phyloP scores from a whole-genome alignment of 1,284 basidiomycete species.

The Athelia psychrophila region DNA sequence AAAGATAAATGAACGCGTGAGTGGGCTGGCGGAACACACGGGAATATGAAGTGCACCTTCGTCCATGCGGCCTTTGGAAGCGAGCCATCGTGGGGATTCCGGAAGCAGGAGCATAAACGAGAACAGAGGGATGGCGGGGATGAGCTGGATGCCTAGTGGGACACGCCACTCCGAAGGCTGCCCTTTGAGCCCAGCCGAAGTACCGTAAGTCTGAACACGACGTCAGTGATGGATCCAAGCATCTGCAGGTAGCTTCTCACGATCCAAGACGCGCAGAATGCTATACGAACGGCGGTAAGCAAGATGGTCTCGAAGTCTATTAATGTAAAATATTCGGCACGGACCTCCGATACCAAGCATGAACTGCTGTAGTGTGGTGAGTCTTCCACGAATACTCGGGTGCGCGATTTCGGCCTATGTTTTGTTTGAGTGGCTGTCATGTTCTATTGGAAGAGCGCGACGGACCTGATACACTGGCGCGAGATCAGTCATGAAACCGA shows the following conservation, averaged over 20 bases:
- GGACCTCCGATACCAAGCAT: conserved; percentile 41
- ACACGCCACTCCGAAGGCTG: conserved; percentile 49
- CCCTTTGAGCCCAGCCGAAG: conserved; percentile 31
- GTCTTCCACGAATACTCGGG: conserved; percentile 57
- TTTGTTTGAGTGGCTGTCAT: not conserved
- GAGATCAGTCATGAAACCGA: conserved; percentile 48
- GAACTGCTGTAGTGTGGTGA: conserved; percentile 61
- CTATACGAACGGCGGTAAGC: conserved; percentile 11
- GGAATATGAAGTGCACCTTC: conserved; percentile 31
- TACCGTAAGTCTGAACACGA: conserved; percentile 33
- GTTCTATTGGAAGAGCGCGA: not conserved
- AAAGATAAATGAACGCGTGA: no score
- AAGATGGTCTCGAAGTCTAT: no score
- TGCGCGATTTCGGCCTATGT: conserved; percentile 55
- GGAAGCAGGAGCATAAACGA: conserved; percentile 48
- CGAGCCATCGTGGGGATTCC: conserved; percentile 57
- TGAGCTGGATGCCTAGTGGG: conserved; percentile 44
- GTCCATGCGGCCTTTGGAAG: conserved; percentile 49
- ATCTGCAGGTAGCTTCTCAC: conserved; percentile 18
- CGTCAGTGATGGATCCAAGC: not conserved
- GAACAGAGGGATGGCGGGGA: conserved; percentile 51
- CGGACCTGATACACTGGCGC: conserved; percentile 52
- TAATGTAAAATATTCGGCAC: not conserved
- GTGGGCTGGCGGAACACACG: no score
- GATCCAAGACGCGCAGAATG: conserved; percentile 44